Evolutionary conservation across 352 stramenopile species (phyloP).

Genomic region (Phytophthora pistaciae): DNA sequence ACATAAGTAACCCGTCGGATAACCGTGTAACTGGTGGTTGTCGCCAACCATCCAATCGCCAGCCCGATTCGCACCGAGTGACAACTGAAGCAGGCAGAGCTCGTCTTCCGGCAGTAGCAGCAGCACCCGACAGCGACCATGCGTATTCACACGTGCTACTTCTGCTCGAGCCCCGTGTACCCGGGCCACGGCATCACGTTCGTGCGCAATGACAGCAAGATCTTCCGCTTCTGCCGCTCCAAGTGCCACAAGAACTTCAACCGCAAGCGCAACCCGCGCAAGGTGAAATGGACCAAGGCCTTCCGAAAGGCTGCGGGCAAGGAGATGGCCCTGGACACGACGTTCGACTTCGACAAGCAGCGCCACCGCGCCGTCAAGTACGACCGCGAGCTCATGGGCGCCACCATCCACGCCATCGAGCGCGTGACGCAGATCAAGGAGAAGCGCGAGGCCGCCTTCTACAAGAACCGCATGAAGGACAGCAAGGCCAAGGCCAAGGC

Average conservation of each 20-base stretch:
- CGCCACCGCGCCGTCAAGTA: slow-evolving; percentile 99
- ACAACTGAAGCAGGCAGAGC: slow-evolving; percentile 15
- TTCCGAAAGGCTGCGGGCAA: slow-evolving; percentile 98
- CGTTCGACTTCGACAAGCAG: slow-evolving; percentile 99
- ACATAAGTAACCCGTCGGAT: slow-evolving; percentile 2
- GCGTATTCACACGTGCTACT: slow-evolving; percentile 99
- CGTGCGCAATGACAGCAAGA: slow-evolving; percentile 99
- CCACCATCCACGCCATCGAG: slow-evolving; percentile 99
- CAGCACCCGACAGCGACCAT: slow-evolving; percentile 60
- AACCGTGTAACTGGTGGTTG: slow-evolving; percentile 10
- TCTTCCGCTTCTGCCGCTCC: slow-evolving; percentile 99
- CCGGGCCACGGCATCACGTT: slow-evolving; percentile 99
- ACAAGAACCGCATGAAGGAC: slow-evolving; percentile 97
- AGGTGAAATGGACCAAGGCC: slow-evolving; percentile 99
- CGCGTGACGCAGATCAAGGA: slow-evolving; percentile 98
- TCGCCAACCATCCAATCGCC: slow-evolving; percentile 39
- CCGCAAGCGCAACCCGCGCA: slow-evolving; percentile 99
- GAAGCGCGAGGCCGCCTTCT: slow-evolving; percentile 96
- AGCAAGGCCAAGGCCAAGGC: slow-evolving; percentile 83
- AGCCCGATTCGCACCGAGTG: slow-evolving; percentile 5
- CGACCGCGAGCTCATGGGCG: slow-evolving; percentile 98
- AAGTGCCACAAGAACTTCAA: slow-evolving; percentile 99
- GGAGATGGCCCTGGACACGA: slow-evolving; percentile 99
- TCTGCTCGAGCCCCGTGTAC: slow-evolving; percentile 99
- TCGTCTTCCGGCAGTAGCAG: slow-evolving; percentile 24